Evolutionary conservation across 164 flowering plant genomes (phyloP).

Genomic region (Dillenia turbinata): DNA sequence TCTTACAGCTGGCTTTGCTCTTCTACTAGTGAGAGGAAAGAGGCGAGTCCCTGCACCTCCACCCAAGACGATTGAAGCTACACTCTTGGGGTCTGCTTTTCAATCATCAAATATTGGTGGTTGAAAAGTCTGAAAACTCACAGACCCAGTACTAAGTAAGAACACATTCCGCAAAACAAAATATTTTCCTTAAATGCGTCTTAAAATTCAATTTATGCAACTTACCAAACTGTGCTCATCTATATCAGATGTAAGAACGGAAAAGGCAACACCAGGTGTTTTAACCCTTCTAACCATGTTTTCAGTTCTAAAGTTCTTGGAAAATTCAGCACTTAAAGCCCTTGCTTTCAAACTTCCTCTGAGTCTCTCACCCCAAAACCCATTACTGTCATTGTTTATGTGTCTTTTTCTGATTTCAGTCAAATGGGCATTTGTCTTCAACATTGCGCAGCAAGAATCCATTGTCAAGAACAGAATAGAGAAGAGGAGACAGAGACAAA

Average conservation of each 20-base stretch:
- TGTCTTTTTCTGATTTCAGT: conserved; percentile 9
- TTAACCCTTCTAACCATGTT: conserved; percentile 25
- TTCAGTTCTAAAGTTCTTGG: conserved; percentile 23
- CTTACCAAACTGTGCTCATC: conserved; percentile 49
- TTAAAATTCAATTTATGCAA: neutral
- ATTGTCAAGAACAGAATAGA: conserved; percentile 15
- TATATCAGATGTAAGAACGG: conserved; percentile 58
- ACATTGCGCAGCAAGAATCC: conserved; percentile 41
- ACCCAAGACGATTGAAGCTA: conserved; percentile 77
- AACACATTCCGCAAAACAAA: neutral
- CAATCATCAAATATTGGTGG: conserved; percentile 29
- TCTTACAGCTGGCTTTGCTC: conserved; percentile 90
- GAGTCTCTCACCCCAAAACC: conserved; percentile 46
- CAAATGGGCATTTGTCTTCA: conserved; percentile 25
- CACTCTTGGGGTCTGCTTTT: conserved; percentile 60
- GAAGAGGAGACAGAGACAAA: neutral
- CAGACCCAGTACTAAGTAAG: neutral
- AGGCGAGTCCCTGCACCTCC: conserved; percentile 96
- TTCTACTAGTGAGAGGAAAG: conserved; percentile 75
- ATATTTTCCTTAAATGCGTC: neutral
- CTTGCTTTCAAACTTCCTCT: conserved; percentile 21
- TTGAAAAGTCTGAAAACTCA: conserved; percentile 41
- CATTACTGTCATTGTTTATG: conserved; percentile 14
- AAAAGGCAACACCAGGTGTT: conserved; percentile 35
- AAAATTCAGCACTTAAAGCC: conserved; percentile 21